Evolutionary conservation across 2,329 filamentous ascomycete genomes (phyloP).

Genomic region (Neoascochyta sp.): DNA sequence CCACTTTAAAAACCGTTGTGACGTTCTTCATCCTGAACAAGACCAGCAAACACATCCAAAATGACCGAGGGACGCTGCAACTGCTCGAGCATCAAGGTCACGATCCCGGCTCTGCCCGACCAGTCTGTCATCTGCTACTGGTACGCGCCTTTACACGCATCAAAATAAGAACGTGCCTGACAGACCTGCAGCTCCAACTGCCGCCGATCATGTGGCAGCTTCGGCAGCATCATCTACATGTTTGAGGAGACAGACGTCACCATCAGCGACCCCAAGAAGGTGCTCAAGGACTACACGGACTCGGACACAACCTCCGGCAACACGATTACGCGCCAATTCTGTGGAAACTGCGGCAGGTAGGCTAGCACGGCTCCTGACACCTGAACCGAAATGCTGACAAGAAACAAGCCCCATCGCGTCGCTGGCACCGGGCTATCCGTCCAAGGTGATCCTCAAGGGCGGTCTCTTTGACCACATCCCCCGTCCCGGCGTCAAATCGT

Average conservation of each 20-base stretch:
- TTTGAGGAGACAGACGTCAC: conserved; percentile 16
- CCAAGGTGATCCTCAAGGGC: conserved; percentile 22
- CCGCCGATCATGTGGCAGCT: conserved; percentile 21
- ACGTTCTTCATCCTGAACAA: conserved; percentile 2
- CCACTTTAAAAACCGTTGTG: too few relatives aligned
- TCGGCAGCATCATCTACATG: conserved; percentile 23
- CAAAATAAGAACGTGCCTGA: too few relatives aligned
- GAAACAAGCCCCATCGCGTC: conserved; percentile 20
- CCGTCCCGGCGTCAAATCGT: conserved; percentile 12
- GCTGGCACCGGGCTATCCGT: conserved; percentile 9
- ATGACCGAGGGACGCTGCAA: conserved; percentile 33
- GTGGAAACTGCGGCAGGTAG: conserved; percentile 29
- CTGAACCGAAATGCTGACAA: conserved; percentile 1
- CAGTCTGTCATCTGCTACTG: conserved; percentile 30
- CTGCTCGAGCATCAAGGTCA: conserved; percentile 26
- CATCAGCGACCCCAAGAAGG: conserved; percentile 17
- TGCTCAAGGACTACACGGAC: conserved; percentile 26
- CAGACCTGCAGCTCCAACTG: conserved; percentile 31
- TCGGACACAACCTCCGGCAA: conserved; percentile 27
- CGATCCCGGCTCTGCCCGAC: conserved; percentile 17
- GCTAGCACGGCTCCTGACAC: not conserved
- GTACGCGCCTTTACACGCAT: conserved; percentile 8
- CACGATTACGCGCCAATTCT: conserved; percentile 26
- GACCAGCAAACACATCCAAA: conserved; percentile 2
- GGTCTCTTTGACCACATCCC: conserved; percentile 26